phyloP scores from a whole-genome alignment of 495 filamentous ascomycete genomes.

The Lepraria neglecta region DNA sequence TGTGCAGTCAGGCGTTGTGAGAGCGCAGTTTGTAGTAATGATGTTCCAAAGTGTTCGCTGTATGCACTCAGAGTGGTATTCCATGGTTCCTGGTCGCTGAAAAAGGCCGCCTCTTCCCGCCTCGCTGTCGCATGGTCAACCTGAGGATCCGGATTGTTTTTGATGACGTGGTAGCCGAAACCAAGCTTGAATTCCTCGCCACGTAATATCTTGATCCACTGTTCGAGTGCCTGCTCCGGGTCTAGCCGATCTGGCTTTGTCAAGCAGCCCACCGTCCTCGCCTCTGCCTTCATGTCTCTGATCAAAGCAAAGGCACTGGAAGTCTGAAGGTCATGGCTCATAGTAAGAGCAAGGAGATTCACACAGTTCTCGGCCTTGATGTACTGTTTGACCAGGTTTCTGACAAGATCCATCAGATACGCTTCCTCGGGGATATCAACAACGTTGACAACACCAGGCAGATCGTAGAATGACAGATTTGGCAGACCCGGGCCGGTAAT shows the following conservation, averaged over 20 bases:
- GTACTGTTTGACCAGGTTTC: conserved; percentile 61
- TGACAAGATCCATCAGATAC: conserved; percentile 60
- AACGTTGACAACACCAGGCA: conserved; percentile 71
- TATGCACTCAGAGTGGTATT: conserved; percentile 40
- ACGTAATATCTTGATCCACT: conserved; percentile 55
- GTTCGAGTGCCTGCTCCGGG: conserved; percentile 37
- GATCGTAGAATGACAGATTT: conserved; percentile 69
- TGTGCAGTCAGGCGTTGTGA: conserved; percentile 49
- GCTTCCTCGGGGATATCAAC: conserved; percentile 53
- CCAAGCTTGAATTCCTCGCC: conserved; percentile 51
- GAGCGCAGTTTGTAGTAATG: conserved; percentile 47
- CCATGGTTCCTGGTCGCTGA: conserved; percentile 45
- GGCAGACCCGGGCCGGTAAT: conserved; percentile 64
- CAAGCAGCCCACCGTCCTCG: conserved; percentile 58
- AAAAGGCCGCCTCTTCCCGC: conserved; percentile 54
- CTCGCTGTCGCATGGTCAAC: conserved; percentile 49
- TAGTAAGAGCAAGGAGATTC: conserved; percentile 66
- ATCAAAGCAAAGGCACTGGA: conserved; percentile 63
- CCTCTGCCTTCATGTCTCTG: conserved; percentile 47
- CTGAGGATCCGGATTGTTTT: conserved; percentile 47
- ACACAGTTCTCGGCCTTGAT: conserved; percentile 58
- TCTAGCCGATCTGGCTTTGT: conserved; percentile 73
- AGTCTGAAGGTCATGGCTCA: conserved; percentile 66
- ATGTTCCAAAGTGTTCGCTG: conserved; percentile 51
- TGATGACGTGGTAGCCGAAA: conserved; percentile 60